Base-by-base conservation (phyloP, 1,284 basidiomycete species). In the Tremellales sp. region DNA sequence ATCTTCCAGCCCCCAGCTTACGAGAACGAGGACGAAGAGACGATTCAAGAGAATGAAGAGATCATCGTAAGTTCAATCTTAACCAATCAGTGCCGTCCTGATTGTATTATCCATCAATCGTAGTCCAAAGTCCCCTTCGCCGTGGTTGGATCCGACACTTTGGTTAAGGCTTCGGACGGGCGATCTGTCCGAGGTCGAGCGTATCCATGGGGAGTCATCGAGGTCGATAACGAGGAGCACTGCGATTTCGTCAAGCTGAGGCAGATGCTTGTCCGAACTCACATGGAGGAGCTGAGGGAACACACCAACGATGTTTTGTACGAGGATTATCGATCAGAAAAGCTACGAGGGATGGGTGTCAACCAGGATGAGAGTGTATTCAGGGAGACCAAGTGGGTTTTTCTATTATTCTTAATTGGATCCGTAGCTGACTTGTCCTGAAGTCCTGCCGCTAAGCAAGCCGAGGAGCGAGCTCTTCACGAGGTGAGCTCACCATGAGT, bases 181-280 rank as follows among this genome's bases (percentile, higher is more conserved):
- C 85, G 89, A 54, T 77, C 84, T 72, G 90, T 94, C 45, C 85
- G 93, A 60, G 92, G 93, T 27, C 87, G 93, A 63, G 78, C 81
- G 6, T 97, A 97, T 71, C 93, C 93, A 8, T 97, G 93, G 93
- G 92, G 92, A 73, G 85, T 91, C 46, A 89, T 97, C 56, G 93
- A 97, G 72, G 93, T 97, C 40, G 92, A 97, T 77, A 95, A 97
- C 65, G 92, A 97, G 69, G 87, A 90, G 27, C 92, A 97, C 71
- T 97, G 93, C 61, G 93, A 97, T 73, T 97, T 97, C 71, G 90
- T 95, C 73, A 97, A 97, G 75, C 85, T 97, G 52, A 83, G 93
- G 45, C 93, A 97, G 74, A 97, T 97, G 93, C 85, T 97, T 38
- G 86, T 97, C 61, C 81, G 92, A 54, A 95, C 93, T 5, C 93